Conservation (phyloP, 345 rosid species). For the Hirschfeldia incana region DNA sequence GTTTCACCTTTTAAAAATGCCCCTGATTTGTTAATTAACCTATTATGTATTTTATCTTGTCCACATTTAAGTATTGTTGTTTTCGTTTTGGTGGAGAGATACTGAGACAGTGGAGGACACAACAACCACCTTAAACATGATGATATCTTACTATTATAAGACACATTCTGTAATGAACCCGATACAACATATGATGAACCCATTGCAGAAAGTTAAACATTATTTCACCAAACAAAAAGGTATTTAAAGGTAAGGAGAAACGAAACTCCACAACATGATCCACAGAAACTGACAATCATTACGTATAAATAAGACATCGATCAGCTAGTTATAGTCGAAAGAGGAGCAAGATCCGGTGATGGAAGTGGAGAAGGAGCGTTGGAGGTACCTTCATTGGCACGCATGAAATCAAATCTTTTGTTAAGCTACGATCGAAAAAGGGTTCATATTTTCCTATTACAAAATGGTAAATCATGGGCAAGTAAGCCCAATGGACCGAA, state of each 20-base stretch:
- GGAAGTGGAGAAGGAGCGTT: conserved; percentile 40
- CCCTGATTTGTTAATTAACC: neutral
- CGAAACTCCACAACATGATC: conserved; percentile 19
- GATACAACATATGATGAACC: neutral
- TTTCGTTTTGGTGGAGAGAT: conserved; percentile 25
- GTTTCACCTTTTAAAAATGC: conserved; percentile 6
- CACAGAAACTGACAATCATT: neutral
- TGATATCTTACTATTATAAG: conserved; percentile 17
- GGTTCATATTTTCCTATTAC: neutral
- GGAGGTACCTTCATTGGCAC: conserved; percentile 32
- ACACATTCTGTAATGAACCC: conserved; percentile 6
- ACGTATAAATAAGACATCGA: neutral
- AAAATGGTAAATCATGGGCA: conserved; percentile 8
- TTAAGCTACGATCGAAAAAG: neutral
- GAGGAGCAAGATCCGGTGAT: conserved; percentile 52
- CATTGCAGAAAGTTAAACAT: conserved; percentile 3
- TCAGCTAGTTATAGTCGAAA: conserved; percentile 22
- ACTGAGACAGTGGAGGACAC: conserved; percentile 32
- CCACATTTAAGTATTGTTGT: neutral
- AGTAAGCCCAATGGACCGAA: conserved; percentile 18
- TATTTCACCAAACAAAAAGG: conserved; percentile 1
- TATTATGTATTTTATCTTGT: neutral
- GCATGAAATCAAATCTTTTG: conserved; percentile 51
- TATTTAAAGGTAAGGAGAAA: neutral
- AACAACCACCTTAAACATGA: conserved; percentile 25